Evolutionary conservation across 768 basidiomycete genomes (phyloP).

Genomic region (Fibroporia radiculosa): DNA sequence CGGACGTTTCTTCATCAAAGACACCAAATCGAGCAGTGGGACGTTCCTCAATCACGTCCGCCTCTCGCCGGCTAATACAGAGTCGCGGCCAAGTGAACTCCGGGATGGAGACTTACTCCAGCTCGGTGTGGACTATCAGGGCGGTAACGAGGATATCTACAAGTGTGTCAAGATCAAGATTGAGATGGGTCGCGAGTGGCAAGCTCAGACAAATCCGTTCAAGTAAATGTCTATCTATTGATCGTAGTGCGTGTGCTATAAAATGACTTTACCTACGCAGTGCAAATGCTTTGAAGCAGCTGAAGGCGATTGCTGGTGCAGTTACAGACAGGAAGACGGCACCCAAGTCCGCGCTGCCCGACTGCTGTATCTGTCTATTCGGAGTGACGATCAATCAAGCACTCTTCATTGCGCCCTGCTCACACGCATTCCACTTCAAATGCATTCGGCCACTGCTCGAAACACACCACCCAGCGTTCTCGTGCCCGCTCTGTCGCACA

Average conservation of each 20-base stretch:
- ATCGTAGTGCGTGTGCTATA: neutral
- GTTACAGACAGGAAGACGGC: conserved; percentile 20
- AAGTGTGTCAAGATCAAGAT: conserved; percentile 94
- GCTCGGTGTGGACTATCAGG: conserved; percentile 96
- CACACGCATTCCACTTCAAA: conserved; percentile 95
- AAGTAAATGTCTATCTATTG: conserved; percentile 64
- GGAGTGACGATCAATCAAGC: conserved; percentile 90
- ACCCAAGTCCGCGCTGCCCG: conserved; percentile 45
- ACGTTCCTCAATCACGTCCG: conserved; percentile 95
- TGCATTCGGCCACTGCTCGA: conserved; percentile 90
- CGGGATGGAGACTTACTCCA: conserved; percentile 94
- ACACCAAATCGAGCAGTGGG: conserved; percentile 84
- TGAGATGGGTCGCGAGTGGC: conserved; percentile 90
- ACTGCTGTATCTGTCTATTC: conserved; percentile 94
- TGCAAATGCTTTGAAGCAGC: conserved; percentile 72
- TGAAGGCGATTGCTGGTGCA: conserved; percentile 56
- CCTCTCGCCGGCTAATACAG: conserved; percentile 75
- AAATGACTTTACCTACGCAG: conserved; percentile 37
- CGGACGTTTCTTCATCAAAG: conserved; percentile 76
- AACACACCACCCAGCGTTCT: conserved; percentile 88
- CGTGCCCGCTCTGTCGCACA: conserved; percentile 90
- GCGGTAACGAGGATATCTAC: conserved; percentile 94
- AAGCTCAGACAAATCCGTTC: conserved; percentile 83
- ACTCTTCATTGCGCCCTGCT: conserved; percentile 96
- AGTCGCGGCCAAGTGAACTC: conserved; percentile 67